phyloP scores from a whole-genome alignment of 2,329 filamentous ascomycete species.

The Colletotrichum sp. region DNA sequence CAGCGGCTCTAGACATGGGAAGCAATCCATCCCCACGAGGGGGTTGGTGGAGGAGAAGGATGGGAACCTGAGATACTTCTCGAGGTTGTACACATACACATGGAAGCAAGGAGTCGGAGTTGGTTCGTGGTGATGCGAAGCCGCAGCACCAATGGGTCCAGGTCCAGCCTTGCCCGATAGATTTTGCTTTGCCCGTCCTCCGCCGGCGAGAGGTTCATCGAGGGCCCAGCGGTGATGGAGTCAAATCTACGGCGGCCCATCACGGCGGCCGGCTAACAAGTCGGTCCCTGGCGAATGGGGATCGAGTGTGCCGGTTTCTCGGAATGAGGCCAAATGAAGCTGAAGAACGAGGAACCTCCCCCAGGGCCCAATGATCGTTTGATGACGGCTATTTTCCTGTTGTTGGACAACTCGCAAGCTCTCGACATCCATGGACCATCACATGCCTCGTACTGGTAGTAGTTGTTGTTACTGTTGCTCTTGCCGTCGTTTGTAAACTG shows the following conservation, averaged over 20 bases:
- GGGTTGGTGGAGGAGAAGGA: neutral
- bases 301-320: neutral
- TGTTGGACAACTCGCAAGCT: neutral
- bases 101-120: neutral
- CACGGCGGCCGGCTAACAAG: neutral
- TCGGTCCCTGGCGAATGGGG: neutral
- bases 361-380: neutral
- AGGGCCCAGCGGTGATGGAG: neutral
- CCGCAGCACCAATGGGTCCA: neutral
- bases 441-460: neutral
- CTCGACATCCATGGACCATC: neutral
- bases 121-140: neutral
- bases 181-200: neutral
- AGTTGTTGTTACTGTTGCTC: neutral
- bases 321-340: neutral
- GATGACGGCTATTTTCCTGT: neutral
- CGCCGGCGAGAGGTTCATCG: neutral
- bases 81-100: conserved; percentile 11
- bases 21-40: neutral
- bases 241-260: neutral
- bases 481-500: neutral
- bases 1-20: neutral
- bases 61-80: conserved; percentile 6
- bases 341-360: neutral
- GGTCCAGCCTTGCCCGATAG: neutral